phyloP scores from a whole-genome alignment of 1,284 basidiomycete genomes.

The Trametes versicolor region DNA sequence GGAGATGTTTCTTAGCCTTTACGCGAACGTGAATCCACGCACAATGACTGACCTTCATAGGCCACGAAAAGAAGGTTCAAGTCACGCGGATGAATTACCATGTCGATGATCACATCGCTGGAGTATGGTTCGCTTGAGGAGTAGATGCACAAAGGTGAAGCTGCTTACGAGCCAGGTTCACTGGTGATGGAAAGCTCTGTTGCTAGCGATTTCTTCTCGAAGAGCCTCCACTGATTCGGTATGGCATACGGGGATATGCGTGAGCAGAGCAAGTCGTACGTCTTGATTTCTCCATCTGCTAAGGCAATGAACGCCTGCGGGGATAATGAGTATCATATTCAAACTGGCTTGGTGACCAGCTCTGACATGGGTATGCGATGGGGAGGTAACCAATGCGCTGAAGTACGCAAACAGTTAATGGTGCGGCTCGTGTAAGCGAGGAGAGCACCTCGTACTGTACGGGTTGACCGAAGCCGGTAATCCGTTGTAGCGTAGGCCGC shows the following conservation, averaged over 20 bases:
- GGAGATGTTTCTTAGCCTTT: background rate
- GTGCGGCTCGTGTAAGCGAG: constrained; percentile 8
- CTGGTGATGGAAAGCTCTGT: constrained; percentile 60
- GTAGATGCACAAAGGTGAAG: constrained; percentile 27
- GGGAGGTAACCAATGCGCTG: constrained; percentile 72
- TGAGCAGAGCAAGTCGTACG: constrained; percentile 76
- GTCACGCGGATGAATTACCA: constrained; percentile 82
- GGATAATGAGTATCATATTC: constrained; percentile 5
- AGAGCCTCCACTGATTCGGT: constrained; percentile 79
- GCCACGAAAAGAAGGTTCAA: constrained; percentile 84
- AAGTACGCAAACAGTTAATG: constrained; percentile 23
- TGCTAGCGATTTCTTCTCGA: constrained; percentile 73
- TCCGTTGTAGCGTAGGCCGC: constrained; percentile 63
- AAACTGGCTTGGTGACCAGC: constrained; percentile 18
- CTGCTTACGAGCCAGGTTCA: constrained; percentile 54
- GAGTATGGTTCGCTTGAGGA: background rate
- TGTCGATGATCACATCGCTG: constrained; percentile 63
- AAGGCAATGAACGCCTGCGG: constrained; percentile 67
- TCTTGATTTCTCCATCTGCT: constrained; percentile 66
- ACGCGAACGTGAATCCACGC: background rate
- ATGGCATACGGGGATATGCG: constrained; percentile 72
- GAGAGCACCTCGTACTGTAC: constrained; percentile 51
- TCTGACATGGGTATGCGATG: constrained; percentile 82
- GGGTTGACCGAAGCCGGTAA: constrained; percentile 59
- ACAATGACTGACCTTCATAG: constrained; percentile 69